These are phyloP conservation scores for Inonotus obliquus DNA, from an alignment of 1,284 basidiomycete species.

Conservation along the genomic window DNA sequence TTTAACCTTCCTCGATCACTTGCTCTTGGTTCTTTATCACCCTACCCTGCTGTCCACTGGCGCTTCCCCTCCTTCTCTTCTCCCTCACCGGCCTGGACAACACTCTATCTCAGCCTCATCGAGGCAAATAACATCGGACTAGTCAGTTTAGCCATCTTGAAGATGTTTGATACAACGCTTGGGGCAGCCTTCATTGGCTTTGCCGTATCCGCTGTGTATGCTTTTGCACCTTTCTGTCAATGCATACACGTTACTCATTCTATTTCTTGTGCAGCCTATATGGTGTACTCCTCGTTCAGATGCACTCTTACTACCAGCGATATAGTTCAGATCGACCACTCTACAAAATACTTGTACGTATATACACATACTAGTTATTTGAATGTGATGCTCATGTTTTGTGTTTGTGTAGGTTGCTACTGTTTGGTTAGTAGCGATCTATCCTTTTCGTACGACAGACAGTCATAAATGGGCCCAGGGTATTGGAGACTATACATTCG, in stretches of 20 bases:
- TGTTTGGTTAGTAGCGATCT: constrained; percentile 36
- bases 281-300: constrained; percentile 50
- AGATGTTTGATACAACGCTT: constrained; percentile 41
- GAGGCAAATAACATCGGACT: background rate
- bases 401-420: constrained; percentile 34
- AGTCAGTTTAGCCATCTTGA: background rate
- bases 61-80: constrained; percentile 4
- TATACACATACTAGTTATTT: background rate
- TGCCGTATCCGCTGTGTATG: constrained; percentile 41
- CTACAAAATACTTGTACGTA: constrained; percentile 54
- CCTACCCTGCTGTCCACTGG: background rate
- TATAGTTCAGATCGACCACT: constrained; percentile 48
- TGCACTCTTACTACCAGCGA: constrained; percentile 47
- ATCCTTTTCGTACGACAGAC: background rate
- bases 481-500: constrained; percentile 48
- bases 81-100: background rate
- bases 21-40: background rate
- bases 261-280: constrained; percentile 31
- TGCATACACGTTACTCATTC: background rate
- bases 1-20: background rate
- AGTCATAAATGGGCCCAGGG: constrained; percentile 31
- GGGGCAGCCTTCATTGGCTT: constrained; percentile 58
- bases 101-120: background rate
- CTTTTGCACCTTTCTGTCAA: background rate
- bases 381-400: background rate